These are phyloP conservation scores for Zasmidium angulare DNA, from an alignment of 2,329 filamentous ascomycete genomes.

Conservation along the genomic window DNA sequence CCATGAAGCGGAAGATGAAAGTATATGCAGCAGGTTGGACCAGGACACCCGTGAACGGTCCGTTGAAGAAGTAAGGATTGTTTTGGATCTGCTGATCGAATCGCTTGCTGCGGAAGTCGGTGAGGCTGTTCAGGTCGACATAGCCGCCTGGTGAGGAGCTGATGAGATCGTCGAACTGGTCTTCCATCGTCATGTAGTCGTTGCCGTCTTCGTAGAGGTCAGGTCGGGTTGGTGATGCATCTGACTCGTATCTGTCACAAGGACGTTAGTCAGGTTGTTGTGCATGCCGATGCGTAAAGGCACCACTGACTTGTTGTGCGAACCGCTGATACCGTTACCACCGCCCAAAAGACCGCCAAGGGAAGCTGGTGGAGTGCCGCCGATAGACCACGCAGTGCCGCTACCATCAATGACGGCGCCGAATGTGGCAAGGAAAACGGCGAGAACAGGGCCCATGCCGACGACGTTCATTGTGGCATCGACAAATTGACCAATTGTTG, in stretches of 20 bases:
- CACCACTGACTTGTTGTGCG: conserved; percentile 24
- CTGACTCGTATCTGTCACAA: conserved; percentile 6
- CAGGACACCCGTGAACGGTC: conserved; percentile 17
- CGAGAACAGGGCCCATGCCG: conserved; percentile 36
- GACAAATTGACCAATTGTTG: conserved; percentile 33
- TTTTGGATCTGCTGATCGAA: conserved; percentile 12
- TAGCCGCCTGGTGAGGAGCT: conserved; percentile 17
- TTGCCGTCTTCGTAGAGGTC: conserved; percentile 33
- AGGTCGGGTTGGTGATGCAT: conserved; percentile 29
- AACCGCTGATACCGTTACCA: conserved; percentile 23
- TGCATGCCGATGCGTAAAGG: not conserved
- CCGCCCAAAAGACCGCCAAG: conserved; percentile 9
- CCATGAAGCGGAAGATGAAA: conserved; percentile 36
- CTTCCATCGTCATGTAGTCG: conserved; percentile 23
- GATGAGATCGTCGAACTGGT: conserved; percentile 32
- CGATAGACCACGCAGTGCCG: conserved; percentile 32
- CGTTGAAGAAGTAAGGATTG: conserved; percentile 22
- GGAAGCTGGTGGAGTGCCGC: conserved; percentile 24
- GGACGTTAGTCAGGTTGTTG: not conserved
- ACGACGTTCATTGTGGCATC: conserved; percentile 32
- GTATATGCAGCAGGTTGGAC: conserved; percentile 26
- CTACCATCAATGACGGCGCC: conserved; percentile 35
- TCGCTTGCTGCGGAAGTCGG: conserved; percentile 5
- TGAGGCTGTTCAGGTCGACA: conserved; percentile 10
- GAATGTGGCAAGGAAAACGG: conserved; percentile 33